Evolutionary conservation across 257 asterid species (phyloP), one percentile per base, ranked within the genome.

Genomic region (Salvia rosmarinus): DNA sequence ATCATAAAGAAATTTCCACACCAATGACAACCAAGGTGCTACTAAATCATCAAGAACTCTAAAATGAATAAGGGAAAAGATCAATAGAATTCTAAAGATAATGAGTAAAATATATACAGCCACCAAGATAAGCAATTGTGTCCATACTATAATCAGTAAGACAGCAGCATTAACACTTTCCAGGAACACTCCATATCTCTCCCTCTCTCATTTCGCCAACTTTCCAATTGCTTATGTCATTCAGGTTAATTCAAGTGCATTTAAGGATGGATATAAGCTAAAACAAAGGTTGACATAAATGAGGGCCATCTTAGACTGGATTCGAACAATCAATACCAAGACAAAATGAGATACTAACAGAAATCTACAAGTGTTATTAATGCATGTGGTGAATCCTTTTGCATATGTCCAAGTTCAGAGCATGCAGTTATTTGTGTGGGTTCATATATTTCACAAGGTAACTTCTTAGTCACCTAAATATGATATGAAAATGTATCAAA

Each of bases 191-290:
- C 42, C 7, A 9, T 37, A 0, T 73, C 35, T 23, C 57, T 39
- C 34, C 40, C 17, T 23, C 20, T 19, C 14, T 28, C n/a, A 46
- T 28, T 47, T 28, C 5, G 11, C 52, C 21, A 14, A 34, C 49
- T 67, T 11, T 52, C 46, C 10, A 20, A 54, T 10, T 34, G 28
- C 40, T 12, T 54, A 17, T 70, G 23, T 25, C 58, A 58, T 71
- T 37, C n/a, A 44, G 37, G 35, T 40, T 70, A 55, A 70, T 70
- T 16, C 9, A 44, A 59, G 64, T 46, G 40, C 68, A 19, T 59
- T 19, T 28, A 6, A 17, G 56, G 17, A 28, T 13, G 56, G 17
- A 28, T 13, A 50, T 21, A 4, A 16, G 14, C 20, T n/a, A 21
- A 73, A 46, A 21, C 58, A 64, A 52, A n/a, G 44, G 56, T 52